phyloP scores from a whole-genome alignment of 371 early-diverging fungal genomes.

The Nematocida displodere region DNA sequence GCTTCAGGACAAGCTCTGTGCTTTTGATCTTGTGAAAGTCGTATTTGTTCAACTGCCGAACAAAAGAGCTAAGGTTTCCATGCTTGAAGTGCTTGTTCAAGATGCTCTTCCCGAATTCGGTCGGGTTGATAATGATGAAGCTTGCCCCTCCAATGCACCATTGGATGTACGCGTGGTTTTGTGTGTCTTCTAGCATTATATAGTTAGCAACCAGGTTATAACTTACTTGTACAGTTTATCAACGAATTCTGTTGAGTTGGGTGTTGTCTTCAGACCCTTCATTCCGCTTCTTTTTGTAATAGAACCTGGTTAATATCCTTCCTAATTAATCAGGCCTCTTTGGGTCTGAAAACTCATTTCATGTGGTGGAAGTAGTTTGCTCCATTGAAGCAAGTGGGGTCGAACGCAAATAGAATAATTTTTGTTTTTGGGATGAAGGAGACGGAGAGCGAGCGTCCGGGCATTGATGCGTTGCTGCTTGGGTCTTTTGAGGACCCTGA shows the following conservation, averaged over 20 bases:
- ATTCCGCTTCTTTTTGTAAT: conserved; percentile 13
- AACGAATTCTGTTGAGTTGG: conserved; percentile 55
- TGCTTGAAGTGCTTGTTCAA: conserved; percentile 79
- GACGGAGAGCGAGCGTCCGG: no score
- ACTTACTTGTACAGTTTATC: conserved; percentile 63
- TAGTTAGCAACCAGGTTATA: no score
- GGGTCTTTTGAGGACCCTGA: no score
- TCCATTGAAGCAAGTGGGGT: no score
- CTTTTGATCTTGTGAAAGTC: conserved; percentile 77
- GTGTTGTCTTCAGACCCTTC: conserved; percentile 41
- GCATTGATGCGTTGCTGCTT: no score
- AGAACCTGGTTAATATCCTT: conserved; percentile 30
- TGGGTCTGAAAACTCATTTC: not conserved
- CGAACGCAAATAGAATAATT: no score
- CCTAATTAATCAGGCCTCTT: conserved; percentile 40
- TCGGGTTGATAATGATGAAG: conserved; percentile 74
- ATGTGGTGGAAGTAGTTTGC: no score
- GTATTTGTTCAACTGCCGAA: conserved; percentile 87
- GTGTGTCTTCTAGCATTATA: conserved; percentile 60
- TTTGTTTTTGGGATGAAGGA: no score
- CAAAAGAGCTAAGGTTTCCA: conserved; percentile 81
- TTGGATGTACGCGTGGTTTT: conserved; percentile 52
- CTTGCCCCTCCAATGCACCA: conserved; percentile 74
- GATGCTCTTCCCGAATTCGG: conserved; percentile 71
- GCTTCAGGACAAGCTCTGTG: conserved; percentile 30